Base-by-base conservation (phyloP, 257 asterid genomes). In the Nicotiana undulata region DNA sequence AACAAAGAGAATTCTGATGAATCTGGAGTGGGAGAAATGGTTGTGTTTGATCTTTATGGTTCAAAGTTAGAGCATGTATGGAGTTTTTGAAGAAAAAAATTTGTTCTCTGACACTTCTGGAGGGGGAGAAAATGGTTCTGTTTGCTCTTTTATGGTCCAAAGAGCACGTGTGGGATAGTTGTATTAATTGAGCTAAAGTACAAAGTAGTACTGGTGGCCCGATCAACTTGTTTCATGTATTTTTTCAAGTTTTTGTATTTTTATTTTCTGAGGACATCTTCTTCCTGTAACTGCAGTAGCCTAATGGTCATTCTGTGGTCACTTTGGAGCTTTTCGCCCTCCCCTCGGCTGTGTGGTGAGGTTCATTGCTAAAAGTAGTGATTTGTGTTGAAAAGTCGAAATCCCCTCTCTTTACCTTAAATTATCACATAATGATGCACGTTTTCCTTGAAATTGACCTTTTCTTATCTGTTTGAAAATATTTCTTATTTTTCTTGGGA, bases 111-210 rank as follows among this genome's bases (percentile, higher is more conserved):
- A 32, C 18, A 18, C 52, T 32, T 66, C 52, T 32, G 24, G 28
- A 66, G 52, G 22, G 75, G 46, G 75, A 65, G 75, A n/a, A 65
- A 65, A 65, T 51, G 49, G 34, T 66, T 66, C 10, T n/a, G 1
- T 66, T 34, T 66, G 53, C 75, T 34, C 20, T 51, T 66, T 66
- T 66, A 66, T 66, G 29, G 76, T 70, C 34, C 77, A 70, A 70
- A 44, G 34, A 20, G 5, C 56, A n/a, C 44, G 77, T 70, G 44
- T 44, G 58, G 34, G 58, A 8, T 70, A 40, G 6, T 70, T 40
- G 34, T 20, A 52, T 40, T 20, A 31, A 70, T 70, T 20, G 58
- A 70, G 22, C 58, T 70, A 20, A 40, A 70, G n/a, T n/a, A 51
- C 77, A 40, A 34, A 68, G 7, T 70, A 40, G 77, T 70, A 70